Evolutionary conservation across 306 rosid species (phyloP).

Genomic region (Prunus armeniaca): DNA sequence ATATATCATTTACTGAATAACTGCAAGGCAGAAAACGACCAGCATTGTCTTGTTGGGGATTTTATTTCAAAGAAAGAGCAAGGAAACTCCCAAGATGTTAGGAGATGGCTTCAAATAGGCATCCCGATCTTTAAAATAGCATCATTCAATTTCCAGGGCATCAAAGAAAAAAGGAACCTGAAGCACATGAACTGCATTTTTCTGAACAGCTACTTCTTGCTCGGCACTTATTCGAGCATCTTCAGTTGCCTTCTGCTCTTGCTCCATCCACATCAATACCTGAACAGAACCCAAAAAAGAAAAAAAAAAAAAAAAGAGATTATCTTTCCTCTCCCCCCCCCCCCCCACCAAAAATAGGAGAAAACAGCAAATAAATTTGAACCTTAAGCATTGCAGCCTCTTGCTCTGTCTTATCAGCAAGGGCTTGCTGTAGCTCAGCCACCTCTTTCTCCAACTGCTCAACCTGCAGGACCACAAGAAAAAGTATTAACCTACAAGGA

Average conservation of each 20-base stretch:
- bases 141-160: slow-evolving; percentile 4
- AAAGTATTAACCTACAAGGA: neutral
- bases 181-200: slow-evolving; percentile 58
- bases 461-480: slow-evolving; percentile 49
- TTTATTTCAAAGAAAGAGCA: neutral
- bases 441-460: slow-evolving; percentile 89
- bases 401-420: slow-evolving; percentile 80
- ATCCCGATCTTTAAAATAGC: neutral
- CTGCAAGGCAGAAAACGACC: neutral
- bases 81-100: neutral
- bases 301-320: neutral
- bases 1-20: neutral
- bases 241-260: slow-evolving; percentile 83
- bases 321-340: neutral
- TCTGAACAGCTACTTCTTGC: slow-evolving; percentile 76
- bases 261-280: slow-evolving; percentile 75
- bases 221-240: slow-evolving; percentile 84
- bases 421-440: slow-evolving; percentile 50
- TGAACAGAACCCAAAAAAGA: slow-evolving; percentile 17
- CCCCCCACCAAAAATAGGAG: neutral
- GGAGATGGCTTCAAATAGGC: neutral
- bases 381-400: slow-evolving; percentile 92
- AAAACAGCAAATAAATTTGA: slow-evolving; percentile 28
- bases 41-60: slow-evolving; percentile 4
- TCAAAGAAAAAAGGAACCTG: slow-evolving; percentile 52